Conservation (phyloP, 2,329 filamentous ascomycete species). For the Neofusicoccum parvum region DNA sequence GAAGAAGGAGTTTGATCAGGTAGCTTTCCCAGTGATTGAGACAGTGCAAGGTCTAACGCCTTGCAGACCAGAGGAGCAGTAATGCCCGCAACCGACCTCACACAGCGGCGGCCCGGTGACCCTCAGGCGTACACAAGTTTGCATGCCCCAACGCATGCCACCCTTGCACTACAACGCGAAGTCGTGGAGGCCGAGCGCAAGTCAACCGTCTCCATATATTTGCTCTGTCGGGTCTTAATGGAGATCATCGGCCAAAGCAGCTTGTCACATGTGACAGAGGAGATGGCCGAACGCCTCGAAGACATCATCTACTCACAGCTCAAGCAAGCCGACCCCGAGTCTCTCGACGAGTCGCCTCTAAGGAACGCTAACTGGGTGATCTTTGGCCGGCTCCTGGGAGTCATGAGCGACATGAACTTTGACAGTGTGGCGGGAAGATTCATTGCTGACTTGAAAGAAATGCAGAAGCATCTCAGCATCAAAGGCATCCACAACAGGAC, state of each 20-base stretch:
- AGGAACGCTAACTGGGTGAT: conserved; percentile 95
- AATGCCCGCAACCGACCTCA: conserved; percentile 10
- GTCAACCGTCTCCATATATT: conserved; percentile 93
- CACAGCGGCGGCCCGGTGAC: conserved; percentile 28
- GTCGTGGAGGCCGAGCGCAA: conserved; percentile 81
- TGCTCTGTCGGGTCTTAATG: conserved; percentile 88
- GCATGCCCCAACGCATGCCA: conserved; percentile 33
- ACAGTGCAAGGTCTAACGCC: conserved; percentile 22
- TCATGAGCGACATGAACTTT: conserved; percentile 94
- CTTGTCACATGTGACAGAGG: conserved; percentile 76
- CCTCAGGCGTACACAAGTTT: conserved; percentile 29
- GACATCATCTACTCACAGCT: conserved; percentile 96
- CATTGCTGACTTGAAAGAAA: conserved; percentile 74
- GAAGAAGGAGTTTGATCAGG: conserved; percentile 23
- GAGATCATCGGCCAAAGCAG: conserved; percentile 93
- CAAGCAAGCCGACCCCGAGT: conserved; percentile 82
- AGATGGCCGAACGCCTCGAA: conserved; percentile 93
- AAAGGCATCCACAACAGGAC: conserved; percentile 71
- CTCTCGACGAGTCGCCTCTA: conserved; percentile 74
- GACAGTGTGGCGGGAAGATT: conserved; percentile 80
- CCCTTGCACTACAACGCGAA: conserved; percentile 64
- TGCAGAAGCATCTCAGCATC: conserved; percentile 72
- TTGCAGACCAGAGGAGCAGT: conserved; percentile 30
- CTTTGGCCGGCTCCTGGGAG: conserved; percentile 88
- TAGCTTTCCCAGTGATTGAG: background rate